Evolutionary conservation across 495 filamentous ascomycete species (phyloP).

Genomic region (Cercophora sp.): DNA sequence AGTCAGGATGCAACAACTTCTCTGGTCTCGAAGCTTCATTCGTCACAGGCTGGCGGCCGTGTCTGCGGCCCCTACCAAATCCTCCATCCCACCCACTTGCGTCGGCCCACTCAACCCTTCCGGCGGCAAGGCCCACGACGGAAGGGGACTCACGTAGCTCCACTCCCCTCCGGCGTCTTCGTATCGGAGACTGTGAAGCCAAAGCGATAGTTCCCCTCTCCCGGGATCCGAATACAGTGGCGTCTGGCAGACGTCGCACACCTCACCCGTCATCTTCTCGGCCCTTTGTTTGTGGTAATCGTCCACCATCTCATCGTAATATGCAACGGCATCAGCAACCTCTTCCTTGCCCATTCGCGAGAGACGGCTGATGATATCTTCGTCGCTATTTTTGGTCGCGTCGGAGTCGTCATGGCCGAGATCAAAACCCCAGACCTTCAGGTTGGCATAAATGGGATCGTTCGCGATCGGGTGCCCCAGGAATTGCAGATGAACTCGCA

Average conservation of each 20-base stretch:
- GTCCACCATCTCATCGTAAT: conserved; percentile 88
- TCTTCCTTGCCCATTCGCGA: conserved; percentile 92
- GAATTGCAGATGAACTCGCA: conserved; percentile 92
- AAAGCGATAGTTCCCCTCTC: conserved; percentile 83
- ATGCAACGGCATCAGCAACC: conserved; percentile 81
- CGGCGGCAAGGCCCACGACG: conserved; percentile 81
- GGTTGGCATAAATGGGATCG: conserved; percentile 96
- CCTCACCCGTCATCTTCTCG: conserved; percentile 84
- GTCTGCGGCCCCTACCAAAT: conserved; percentile 45
- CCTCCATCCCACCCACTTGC: conserved; percentile 52
- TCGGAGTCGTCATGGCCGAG: conserved; percentile 69
- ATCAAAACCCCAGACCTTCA: conserved; percentile 78
- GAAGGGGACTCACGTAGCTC: conserved; percentile 81
- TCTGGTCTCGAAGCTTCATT: no score
- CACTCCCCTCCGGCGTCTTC: conserved; percentile 74
- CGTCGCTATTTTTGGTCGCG: conserved; percentile 65
- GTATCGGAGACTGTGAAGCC: conserved; percentile 87
- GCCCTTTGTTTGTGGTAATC: conserved; percentile 80
- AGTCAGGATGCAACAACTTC: neutral
- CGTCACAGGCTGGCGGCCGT: conserved; percentile 16
- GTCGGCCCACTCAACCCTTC: conserved; percentile 55
- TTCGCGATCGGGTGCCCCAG: conserved; percentile 93
- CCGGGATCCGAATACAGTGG: conserved; percentile 91
- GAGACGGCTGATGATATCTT: conserved; percentile 81
- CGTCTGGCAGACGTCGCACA: conserved; percentile 77